Base-by-base conservation (phyloP, 352 stramenopile genomes). In the Pythium oligandrum region DNA sequence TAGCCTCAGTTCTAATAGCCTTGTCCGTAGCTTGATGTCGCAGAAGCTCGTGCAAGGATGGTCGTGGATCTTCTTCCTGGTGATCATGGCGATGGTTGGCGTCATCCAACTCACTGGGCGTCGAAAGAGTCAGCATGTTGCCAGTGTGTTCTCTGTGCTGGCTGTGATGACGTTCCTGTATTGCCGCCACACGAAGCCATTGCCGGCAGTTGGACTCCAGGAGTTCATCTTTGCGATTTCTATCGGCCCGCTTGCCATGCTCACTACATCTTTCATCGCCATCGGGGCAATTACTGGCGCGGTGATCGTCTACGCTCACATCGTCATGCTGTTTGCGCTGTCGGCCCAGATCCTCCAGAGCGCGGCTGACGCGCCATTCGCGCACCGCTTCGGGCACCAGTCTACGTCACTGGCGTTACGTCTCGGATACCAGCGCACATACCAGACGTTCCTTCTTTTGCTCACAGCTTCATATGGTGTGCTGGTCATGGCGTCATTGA, bases 1-100 rank as follows among this genome's bases (percentile, higher is more conserved):
- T 26, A 26, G 17, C 17, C 17, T 26, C 17, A 26, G 17, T 26
- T 26, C 17, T 26, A 26, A 26, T 26, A 26, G 17, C 17, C 17
- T 26, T 26, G 17, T 26, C 17, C 34, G 2, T 48, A 93, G 79
- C 59, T 59, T 93, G 35, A 53, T 90, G 4, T 86, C 82, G 9
- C 57, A 87, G 44, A 90, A 82, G 48, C 74, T 89, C 71, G 62
- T 90, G 51, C 71, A 69, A 51, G 63, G 78, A 43, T 93, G 78
- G 78, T 89, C 82, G 30, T 81, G 62, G 50, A 42, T 81, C 31
- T 75, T 87, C 55, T 78, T 78, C 51, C 53, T 57, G 3, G 12
- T 80, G 12, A 78, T 86, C 43, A 44, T 90, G 38, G 44, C 55
- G 40, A 39, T 73, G 3, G 40, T 83, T 40, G 70, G 42, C 1